A percentile compares a stretch with the other conserved stretches of the same genome.
phyloP scores from a whole-genome alignment of 495 filamentous ascomycete species.

The Acidiella bohemica region DNA sequence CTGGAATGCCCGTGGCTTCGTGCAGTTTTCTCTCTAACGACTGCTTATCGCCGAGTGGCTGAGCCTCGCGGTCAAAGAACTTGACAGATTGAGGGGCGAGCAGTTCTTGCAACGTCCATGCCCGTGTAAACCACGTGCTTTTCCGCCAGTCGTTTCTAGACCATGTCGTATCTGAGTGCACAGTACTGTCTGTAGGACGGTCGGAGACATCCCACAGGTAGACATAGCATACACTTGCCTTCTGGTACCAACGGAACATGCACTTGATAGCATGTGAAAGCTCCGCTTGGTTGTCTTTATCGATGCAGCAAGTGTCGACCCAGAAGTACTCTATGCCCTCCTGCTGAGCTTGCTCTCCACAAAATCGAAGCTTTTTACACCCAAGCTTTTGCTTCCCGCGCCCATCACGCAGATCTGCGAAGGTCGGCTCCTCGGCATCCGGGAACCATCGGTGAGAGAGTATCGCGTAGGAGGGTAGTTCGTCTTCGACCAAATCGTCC shows the following conservation, averaged over 20 bases:
- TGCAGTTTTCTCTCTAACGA: background rate
- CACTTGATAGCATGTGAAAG: constrained; percentile 14
- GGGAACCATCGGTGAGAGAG: too few relatives aligned
- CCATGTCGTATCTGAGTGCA: background rate
- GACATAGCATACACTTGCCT: constrained; percentile 11
- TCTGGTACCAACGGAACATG: constrained; percentile 16
- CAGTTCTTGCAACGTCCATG: constrained; percentile 8
- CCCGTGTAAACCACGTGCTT: constrained; percentile 11
- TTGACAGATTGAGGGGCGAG: constrained; percentile 7
- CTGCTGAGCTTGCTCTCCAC: constrained; percentile 1
- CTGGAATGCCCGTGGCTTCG: background rate
- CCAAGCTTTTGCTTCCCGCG: background rate
- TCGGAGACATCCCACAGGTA: constrained; percentile 14
- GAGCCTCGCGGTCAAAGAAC: constrained; percentile 7
- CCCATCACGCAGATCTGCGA: background rate
- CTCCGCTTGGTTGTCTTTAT: constrained; percentile 10
- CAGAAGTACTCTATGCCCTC: constrained; percentile 13
- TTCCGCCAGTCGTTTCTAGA: background rate
- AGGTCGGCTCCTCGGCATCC: background rate
- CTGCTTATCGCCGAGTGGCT: constrained; percentile 2
- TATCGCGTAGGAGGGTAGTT: too few relatives aligned
- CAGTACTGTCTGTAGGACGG: background rate
- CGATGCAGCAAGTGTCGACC: constrained; percentile 20
- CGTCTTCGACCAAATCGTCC: too few relatives aligned
- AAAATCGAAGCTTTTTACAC: constrained; percentile 1